Conservation (phyloP, 2,329 filamentous ascomycete genomes). For the Cryphonectria naterciae region DNA sequence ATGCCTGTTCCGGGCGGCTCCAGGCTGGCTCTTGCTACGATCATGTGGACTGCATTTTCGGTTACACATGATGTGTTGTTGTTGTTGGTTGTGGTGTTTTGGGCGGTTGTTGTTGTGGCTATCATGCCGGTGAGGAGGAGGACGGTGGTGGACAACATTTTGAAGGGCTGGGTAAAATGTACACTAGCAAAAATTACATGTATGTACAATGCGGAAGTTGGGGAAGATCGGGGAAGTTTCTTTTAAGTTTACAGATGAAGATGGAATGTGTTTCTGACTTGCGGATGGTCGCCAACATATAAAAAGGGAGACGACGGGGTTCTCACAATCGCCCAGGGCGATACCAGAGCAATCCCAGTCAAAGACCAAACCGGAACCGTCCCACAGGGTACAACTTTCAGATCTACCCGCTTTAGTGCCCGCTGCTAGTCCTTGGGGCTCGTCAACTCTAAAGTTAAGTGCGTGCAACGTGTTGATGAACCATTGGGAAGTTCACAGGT, state of each 20-base stretch:
- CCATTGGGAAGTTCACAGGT: neutral
- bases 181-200: neutral
- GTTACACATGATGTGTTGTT: slow-evolving; percentile 25
- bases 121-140: slow-evolving; percentile 19
- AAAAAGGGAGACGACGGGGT: too few relatives aligned
- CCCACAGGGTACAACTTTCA: neutral
- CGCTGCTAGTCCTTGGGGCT: neutral
- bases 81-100: slow-evolving; percentile 13
- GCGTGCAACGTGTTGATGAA: neutral
- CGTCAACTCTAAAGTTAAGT: neutral
- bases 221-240: neutral
- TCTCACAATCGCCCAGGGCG: neutral
- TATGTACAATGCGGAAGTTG: neutral
- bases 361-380: neutral
- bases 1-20: slow-evolving; percentile 32
- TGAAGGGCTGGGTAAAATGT: neutral
- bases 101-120: slow-evolving; percentile 15
- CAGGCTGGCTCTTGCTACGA: slow-evolving; percentile 34
- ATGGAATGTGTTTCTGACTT: neutral
- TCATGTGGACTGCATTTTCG: slow-evolving; percentile 33
- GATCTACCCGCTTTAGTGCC: neutral
- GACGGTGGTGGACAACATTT: slow-evolving; percentile 7
- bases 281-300: neutral
- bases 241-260: neutral
- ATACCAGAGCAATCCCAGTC: neutral